Conservation (phyloP, 1,139 yeast genomes). For the Kodamaea fungicola region DNA sequence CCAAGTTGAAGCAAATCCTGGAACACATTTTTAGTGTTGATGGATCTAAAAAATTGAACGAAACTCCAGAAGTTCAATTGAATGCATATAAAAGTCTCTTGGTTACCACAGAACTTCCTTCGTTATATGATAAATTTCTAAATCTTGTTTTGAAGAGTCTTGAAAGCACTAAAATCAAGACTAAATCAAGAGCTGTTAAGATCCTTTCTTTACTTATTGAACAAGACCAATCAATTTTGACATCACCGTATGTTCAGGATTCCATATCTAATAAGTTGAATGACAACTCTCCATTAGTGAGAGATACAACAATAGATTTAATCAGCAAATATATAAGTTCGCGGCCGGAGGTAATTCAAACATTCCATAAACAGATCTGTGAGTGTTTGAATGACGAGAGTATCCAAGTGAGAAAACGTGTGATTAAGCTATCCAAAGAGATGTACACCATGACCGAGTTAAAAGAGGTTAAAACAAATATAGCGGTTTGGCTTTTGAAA, state of each 20-base stretch:
- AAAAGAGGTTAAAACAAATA: conserved; percentile 34
- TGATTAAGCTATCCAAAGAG: conserved; percentile 48
- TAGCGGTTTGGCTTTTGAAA: conserved; percentile 49
- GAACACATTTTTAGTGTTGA: too few species aligned
- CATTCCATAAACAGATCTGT: conserved; percentile 50
- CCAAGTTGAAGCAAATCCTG: conserved; percentile 10
- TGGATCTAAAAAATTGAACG: too few species aligned
- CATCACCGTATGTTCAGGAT: conserved; percentile 47
- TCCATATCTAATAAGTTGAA: conserved; percentile 50
- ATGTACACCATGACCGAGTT: conserved; percentile 39
- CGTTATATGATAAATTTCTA: conserved; percentile 53
- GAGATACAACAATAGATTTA: conserved; percentile 73
- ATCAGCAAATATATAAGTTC: conserved; percentile 48
- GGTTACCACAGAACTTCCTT: conserved; percentile 30
- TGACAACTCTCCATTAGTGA: conserved; percentile 67
- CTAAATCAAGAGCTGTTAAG: conserved; percentile 64
- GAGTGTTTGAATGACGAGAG: conserved; percentile 58
- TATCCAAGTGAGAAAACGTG: conserved; percentile 60
- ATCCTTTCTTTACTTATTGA: conserved; percentile 45
- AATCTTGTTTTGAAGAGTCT: conserved; percentile 45
- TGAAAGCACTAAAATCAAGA: conserved; percentile 53
- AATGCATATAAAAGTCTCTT: conserved; percentile 11
- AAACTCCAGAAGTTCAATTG: not conserved
- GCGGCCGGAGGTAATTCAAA: conserved; percentile 42
- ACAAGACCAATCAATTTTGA: conserved; percentile 49